Evolutionary conservation across 108 stramenopile genomes (phyloP), one percentile per base, ranked within the genome.

Genomic region (Cyclostephanos invisitatus): DNA sequence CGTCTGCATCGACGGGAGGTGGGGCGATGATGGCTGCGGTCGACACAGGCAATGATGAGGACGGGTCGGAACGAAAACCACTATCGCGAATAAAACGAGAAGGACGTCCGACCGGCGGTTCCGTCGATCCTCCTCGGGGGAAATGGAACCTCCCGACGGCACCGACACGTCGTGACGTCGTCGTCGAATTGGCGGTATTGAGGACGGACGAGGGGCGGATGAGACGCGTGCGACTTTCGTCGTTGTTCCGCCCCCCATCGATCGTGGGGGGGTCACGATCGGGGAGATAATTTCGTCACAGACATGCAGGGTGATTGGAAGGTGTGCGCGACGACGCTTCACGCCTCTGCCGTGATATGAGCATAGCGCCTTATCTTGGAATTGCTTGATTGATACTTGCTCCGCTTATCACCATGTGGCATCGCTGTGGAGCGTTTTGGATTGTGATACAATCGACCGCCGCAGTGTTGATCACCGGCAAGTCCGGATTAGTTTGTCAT

Each of bases 101-200:
- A 40, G 7, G 40, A 9, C 27, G 55, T 15, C 53, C 53, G 48
- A 53, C 7, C 51, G 20, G 51, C 56, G 29, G 7, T n/a, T 0
- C 7, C 29, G 4, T 0, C 29, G 29, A 25, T 57, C 29, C 29
- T 11, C 28, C 44, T 14, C 12, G 15, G 12, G 14, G 17, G 14
- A n/a, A 18, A 20, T 59, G 70, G 74, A 64, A 67, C 40, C 70
- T 73, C 18, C 3, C 27, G 56, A 14, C 12, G 17, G 27, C 8
- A 24, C 25, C 7, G 37, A 20, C 4, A 5, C 60, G 37, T 59
- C 50, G 11, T n/a, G 63, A 64, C 56, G 35, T 64, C 28, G 80
- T 47, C 22, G 75, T 78, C 20, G 81, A 82, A 57, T 68, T 78
- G 72, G 77, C 81, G 37, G 40, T 78, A 5, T 69, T 80, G 51